These are phyloP conservation scores for Jackrogersella minutella DNA, from an alignment of 495 filamentous ascomycete species.

Conservation along the genomic window DNA sequence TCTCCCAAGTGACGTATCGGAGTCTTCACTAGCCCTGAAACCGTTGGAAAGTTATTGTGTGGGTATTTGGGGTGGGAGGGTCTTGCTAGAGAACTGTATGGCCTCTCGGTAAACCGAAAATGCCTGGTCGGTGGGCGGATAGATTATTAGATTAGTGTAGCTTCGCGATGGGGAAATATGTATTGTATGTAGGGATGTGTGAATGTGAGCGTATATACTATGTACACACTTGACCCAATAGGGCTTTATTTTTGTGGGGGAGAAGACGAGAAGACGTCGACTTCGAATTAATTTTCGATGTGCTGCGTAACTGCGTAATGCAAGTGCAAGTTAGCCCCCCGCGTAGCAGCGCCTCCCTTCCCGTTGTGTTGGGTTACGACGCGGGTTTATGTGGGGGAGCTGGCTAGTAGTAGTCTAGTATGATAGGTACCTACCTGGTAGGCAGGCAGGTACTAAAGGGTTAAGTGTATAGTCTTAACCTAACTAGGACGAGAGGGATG, in stretches of 20 bases:
- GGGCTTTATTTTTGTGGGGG: constrained; percentile 9
- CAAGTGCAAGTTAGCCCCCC: neutral
- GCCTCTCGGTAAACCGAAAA: constrained; percentile 5
- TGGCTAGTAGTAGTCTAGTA: neutral
- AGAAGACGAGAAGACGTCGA: neutral
- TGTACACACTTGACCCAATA: neutral
- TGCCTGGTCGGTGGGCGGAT: neutral
- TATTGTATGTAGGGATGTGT: neutral
- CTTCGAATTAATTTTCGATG: neutral
- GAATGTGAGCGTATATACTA: neutral
- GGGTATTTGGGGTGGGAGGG: neutral
- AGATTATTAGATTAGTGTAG: neutral
- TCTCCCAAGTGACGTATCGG: neutral
- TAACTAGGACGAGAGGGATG: too few relatives aligned
- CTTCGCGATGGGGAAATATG: neutral
- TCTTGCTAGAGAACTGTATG: too few relatives aligned
- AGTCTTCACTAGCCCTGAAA: neutral
- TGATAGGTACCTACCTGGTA: too few relatives aligned
- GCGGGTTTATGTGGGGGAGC: constrained; percentile 8
- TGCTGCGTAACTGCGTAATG: neutral
- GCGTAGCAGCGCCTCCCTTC: constrained; percentile 16
- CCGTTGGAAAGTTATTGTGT: neutral
- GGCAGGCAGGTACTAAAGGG: neutral
- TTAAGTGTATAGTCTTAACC: too few relatives aligned
- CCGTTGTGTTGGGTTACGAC: constrained; percentile 17